These are phyloP conservation scores for Populus davidiana DNA, from an alignment of 345 rosid genomes.

Conservation along the genomic window DNA sequence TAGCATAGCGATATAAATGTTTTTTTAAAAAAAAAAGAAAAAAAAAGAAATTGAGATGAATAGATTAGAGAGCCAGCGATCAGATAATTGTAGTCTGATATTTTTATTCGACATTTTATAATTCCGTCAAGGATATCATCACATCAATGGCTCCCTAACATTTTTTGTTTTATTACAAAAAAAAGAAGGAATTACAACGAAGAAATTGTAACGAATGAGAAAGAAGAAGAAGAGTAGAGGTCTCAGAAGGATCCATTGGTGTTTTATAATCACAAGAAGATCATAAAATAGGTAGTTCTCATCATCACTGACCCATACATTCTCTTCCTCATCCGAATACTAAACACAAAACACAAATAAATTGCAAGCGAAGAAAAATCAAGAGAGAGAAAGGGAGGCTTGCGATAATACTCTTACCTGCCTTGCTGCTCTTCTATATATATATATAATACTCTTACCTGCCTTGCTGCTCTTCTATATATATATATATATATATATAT, in stretches of 20 bases:
- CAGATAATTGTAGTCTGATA: constrained; percentile 90
- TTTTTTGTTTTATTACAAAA: too few relatives aligned
- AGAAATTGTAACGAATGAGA: background rate
- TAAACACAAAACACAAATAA: background rate
- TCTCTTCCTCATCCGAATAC: background rate
- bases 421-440: background rate
- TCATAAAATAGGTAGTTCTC: constrained; percentile 56
- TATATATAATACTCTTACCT: background rate
- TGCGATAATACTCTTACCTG: background rate
- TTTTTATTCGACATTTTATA: constrained; percentile 46
- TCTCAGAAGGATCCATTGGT: constrained; percentile 76
- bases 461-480: background rate
- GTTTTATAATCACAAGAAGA: constrained; percentile 39
- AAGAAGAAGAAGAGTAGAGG: background rate
- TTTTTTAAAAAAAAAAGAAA: too few relatives aligned
- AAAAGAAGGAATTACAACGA: background rate
- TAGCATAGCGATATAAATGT: too few relatives aligned
- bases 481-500: background rate
- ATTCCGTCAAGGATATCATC: constrained; percentile 42
- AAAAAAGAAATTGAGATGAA: background rate
- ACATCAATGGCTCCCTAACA: constrained; percentile 31
- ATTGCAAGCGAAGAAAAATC: background rate
- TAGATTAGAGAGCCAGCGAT: constrained; percentile 37
- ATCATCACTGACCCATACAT: constrained; percentile 37
- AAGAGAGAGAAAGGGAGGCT: background rate